phyloP scores from a whole-genome alignment of 148 eudicot genomes.

The Suaeda aralocaspica region DNA sequence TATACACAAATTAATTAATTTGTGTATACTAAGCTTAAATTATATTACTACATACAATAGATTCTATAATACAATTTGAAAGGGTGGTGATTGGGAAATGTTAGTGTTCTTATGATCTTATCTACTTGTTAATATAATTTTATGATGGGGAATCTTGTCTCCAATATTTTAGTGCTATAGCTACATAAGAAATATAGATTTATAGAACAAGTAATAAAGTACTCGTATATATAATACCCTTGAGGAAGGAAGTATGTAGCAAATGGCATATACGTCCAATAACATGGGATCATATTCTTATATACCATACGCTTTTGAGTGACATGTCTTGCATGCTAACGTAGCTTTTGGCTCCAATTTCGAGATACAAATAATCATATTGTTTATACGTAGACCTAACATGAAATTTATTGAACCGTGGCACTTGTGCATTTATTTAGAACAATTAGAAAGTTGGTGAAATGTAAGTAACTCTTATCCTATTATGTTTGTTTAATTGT shows the following conservation, averaged over 20 bases:
- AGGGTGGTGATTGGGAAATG: no score
- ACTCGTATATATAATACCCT: background rate
- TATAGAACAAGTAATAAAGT: no score
- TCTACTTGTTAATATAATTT: background rate
- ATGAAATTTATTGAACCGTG: slow-evolving; percentile 5
- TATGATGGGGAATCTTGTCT: slow-evolving; percentile 16
- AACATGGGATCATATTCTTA: slow-evolving; percentile 5
- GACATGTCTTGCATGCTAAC: slow-evolving; percentile 5
- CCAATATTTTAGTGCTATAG: slow-evolving; percentile 4
- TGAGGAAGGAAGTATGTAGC: background rate
- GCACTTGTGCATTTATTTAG: background rate
- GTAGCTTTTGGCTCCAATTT: slow-evolving; percentile 1
- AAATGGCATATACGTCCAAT: slow-evolving; percentile 8
- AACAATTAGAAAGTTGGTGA: background rate
- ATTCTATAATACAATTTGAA: no score
- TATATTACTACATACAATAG: no score
- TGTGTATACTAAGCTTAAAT: no score
- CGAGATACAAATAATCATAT: background rate
- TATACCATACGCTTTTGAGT: no score
- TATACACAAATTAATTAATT: no score
- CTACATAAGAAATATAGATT: background rate
- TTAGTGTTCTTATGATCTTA: no score
- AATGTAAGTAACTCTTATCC: background rate
- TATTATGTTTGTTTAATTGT: no score
- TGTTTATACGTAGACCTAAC: slow-evolving; percentile 14